Base-by-base conservation (phyloP, 805 yeast species). In the Ogataea saltuana region DNA sequence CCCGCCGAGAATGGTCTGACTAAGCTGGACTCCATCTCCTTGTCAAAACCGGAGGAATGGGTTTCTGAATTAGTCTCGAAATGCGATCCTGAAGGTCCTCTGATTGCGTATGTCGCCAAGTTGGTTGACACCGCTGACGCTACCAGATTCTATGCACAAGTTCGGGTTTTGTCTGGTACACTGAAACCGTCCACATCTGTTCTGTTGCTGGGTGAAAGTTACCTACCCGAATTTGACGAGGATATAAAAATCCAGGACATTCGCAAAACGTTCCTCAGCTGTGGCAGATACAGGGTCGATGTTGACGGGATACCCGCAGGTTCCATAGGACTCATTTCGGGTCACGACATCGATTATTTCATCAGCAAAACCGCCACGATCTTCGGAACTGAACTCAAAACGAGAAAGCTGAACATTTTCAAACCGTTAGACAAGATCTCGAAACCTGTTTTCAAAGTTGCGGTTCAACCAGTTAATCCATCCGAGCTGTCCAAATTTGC, bases 391-490 rank as follows among this genome's bases (percentile, higher is more conserved):
- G 44, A 44, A 1, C 50, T 58, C 3, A 59, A 59, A 3, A 37
- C 37, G 2, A 35, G 41, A n/a, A 55, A 59, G 10, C 50, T 63
- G 13, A 32, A 59, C 10, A 60, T 63, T n/a, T 70, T 75, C 49
- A 67, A 60, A 35, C 69, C 72, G 0, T 55, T 76, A 12, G 71
- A 72, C 33, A 72, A 70, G 46, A 60, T 80, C 3, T 61, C 69
- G 6, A 67, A 71, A 36, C 80, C 95, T 0, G 81, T 85, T 1
- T 78, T 87, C 55, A 88, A 88, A 55, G 76, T 91, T 3, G 89
- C 95, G 1, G 75, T 91, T 15, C 95, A 89, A 56, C 95, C 97
- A 0, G 71, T 75, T 12, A 71, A 76, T 20, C 96, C 97, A 0
- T 74, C 86, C 0, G 95, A 90, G 44, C 65, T 86, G 13, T 91